Conservation (phyloP, 2,329 filamentous ascomycete species). For the Basipetospora chlamydospora region DNA sequence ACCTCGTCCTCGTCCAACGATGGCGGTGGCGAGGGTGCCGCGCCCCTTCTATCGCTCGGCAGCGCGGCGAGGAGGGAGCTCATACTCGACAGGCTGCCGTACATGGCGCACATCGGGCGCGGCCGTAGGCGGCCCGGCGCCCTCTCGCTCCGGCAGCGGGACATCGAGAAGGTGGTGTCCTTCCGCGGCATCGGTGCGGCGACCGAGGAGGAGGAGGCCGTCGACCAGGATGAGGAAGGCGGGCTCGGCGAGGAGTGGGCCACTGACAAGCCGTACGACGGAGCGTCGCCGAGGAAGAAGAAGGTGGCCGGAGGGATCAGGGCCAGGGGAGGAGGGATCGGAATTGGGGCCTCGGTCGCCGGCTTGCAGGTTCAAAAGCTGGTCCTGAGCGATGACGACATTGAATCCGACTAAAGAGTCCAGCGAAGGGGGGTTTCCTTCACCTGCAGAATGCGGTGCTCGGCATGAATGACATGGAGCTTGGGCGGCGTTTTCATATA, state of each 20-base stretch:
- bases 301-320: conserved; percentile 21
- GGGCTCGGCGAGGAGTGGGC: conserved; percentile 40
- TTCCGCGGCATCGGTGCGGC: conserved; percentile 44
- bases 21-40: conserved; percentile 3
- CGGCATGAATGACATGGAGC: too few species aligned
- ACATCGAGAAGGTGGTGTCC: conserved; percentile 53
- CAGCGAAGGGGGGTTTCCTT: too few species aligned
- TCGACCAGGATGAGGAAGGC: conserved; percentile 27
- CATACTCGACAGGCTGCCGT: conserved; percentile 75
- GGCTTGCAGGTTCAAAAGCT: conserved; percentile 46
- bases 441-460: too few species aligned
- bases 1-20: neutral
- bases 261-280: conserved; percentile 45
- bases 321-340: conserved; percentile 11
- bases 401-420: conserved; percentile 35
- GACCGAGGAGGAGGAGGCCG: conserved; percentile 29
- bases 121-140: conserved; percentile 20
- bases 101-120: conserved; percentile 55
- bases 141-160: conserved; percentile 25
- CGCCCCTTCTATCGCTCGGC: conserved; percentile 42
- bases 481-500: too few species aligned
- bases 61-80: conserved; percentile 57
- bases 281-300: conserved; percentile 33
- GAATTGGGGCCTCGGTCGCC: conserved; percentile 17
- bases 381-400: conserved; percentile 70